These are phyloP conservation scores for Phytophthora aleatoria DNA, from an alignment of 352 stramenopile genomes.

Conservation along the genomic window DNA sequence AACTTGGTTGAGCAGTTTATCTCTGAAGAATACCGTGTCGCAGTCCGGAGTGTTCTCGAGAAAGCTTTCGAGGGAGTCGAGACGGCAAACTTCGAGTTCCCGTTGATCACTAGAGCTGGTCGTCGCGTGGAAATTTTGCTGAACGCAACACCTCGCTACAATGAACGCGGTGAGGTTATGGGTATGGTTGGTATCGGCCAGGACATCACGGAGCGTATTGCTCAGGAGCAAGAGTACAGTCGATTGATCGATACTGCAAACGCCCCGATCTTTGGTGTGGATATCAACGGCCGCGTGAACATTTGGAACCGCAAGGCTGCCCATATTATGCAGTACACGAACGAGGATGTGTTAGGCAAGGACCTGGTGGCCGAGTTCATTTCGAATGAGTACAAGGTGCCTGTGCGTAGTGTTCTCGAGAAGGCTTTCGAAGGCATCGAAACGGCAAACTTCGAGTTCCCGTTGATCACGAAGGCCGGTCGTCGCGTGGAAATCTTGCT, in stretches of 20 bases:
- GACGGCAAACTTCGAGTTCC: constrained; percentile 87
- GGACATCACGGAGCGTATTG: constrained; percentile 80
- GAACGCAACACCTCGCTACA: constrained; percentile 70
- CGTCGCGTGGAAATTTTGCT: constrained; percentile 71
- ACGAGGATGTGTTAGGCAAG: constrained; percentile 33
- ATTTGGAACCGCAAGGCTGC: constrained; percentile 69
- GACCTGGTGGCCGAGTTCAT: constrained; percentile 59
- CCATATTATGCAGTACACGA: constrained; percentile 54
- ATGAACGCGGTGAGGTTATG: constrained; percentile 78
- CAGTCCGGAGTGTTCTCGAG: constrained; percentile 29
- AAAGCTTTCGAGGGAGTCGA: constrained; percentile 30
- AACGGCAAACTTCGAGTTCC: constrained; percentile 74
- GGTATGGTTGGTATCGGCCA: constrained; percentile 88
- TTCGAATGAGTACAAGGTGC: constrained; percentile 46
- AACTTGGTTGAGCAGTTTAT: constrained; percentile 54
- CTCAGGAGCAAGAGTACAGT: constrained; percentile 75
- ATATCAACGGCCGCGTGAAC: constrained; percentile 43
- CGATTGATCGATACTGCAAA: constrained; percentile 78
- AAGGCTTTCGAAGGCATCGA: constrained; percentile 55
- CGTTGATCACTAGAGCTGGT: constrained; percentile 33
- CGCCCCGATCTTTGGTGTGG: constrained; percentile 72
- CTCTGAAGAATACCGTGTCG: constrained; percentile 56
- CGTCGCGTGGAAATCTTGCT: constrained; percentile 69
- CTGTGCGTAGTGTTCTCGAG: constrained; percentile 41
- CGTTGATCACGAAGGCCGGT: constrained; percentile 62